These are phyloP conservation scores for Hypoxylon sp. DNA, from an alignment of 2,329 filamentous ascomycete genomes.

Conservation along the genomic window DNA sequence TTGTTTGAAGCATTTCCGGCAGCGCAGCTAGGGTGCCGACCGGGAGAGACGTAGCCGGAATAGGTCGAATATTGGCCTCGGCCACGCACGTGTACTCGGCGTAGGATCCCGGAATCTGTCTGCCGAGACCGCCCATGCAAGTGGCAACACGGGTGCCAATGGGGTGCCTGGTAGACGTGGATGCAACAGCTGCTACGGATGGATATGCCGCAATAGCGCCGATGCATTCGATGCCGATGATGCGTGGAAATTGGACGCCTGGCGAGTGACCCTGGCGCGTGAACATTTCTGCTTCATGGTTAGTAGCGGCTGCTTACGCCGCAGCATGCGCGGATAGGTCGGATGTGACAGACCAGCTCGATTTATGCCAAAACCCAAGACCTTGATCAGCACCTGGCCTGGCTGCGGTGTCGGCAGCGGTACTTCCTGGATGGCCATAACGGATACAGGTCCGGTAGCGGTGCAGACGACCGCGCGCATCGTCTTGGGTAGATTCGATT, in stretches of 20 bases:
- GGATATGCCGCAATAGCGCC: constrained; percentile 59
- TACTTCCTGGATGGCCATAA: constrained; percentile 57
- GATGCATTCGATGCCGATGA: constrained; percentile 64
- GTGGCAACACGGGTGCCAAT: constrained; percentile 59
- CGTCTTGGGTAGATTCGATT: constrained; percentile 45
- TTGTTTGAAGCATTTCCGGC: constrained; percentile 67
- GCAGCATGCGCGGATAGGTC: constrained; percentile 14
- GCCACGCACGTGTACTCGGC: constrained; percentile 65
- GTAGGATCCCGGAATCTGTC: constrained; percentile 64
- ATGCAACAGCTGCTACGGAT: background rate
- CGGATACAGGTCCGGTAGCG: constrained; percentile 57
- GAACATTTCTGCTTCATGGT: constrained; percentile 58
- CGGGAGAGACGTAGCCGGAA: constrained; percentile 53
- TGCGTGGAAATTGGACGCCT: constrained; percentile 59
- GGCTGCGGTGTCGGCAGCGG: constrained; percentile 58
- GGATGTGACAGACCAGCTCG: constrained; percentile 48
- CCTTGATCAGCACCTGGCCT: constrained; percentile 59
- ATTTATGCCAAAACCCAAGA: constrained; percentile 64
- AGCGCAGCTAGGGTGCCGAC: constrained; percentile 59
- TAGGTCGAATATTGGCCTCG: constrained; percentile 57
- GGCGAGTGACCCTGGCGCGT: constrained; percentile 62
- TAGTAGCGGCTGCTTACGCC: constrained; percentile 13
- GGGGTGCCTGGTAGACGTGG: constrained; percentile 11
- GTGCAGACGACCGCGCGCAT: constrained; percentile 63
- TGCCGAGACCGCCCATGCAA: constrained; percentile 65